Conservation (phyloP, 208 protist genomes). For the Crithidia fasciculata region DNA sequence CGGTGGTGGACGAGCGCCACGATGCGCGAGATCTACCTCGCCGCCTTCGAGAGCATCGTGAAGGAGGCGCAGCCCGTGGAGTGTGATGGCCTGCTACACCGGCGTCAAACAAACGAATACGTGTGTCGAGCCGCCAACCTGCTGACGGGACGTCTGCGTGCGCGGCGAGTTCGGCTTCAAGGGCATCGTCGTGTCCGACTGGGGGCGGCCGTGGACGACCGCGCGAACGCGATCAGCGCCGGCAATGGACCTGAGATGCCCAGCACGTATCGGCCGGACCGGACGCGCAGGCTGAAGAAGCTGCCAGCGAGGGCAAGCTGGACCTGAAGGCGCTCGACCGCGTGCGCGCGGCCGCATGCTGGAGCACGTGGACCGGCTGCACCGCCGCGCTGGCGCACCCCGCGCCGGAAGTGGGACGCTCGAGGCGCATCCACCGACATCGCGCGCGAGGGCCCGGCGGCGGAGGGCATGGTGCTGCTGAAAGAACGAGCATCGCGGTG, state of each 20-base stretch:
- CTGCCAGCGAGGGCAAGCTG: conserved; percentile 38
- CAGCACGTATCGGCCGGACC: conserved; percentile 29
- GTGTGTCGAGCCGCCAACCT: conserved; percentile 53
- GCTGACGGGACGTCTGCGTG: conserved; percentile 36
- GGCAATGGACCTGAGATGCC: conserved; percentile 73
- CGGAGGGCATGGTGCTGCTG: conserved; percentile 46
- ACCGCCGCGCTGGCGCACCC: not conserved
- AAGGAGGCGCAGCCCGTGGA: conserved; percentile 22
- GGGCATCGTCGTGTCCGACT: conserved; percentile 60
- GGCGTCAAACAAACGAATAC: conserved; percentile 33
- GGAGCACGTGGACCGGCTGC: conserved; percentile 13
- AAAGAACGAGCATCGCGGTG: conserved; percentile 54
- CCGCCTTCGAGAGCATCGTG: conserved; percentile 42
- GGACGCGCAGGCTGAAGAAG: conserved; percentile 10
- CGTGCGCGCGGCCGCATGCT: conserved; percentile 21
- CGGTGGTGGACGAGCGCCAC: conserved; percentile 43
- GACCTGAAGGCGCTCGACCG: conserved; percentile 34
- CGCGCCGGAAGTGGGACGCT: conserved; percentile 25
- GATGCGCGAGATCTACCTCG: conserved; percentile 50
- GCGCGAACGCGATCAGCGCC: conserved; percentile 26
- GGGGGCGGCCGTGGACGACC: conserved; percentile 65
- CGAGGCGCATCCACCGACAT: conserved; percentile 39
- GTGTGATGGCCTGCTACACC: conserved; percentile 55
- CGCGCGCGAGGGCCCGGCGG: conserved; percentile 44
- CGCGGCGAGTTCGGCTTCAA: conserved; percentile 54